Conservation (phyloP, 306 rosid species). For the Vigna trinervia region DNA sequence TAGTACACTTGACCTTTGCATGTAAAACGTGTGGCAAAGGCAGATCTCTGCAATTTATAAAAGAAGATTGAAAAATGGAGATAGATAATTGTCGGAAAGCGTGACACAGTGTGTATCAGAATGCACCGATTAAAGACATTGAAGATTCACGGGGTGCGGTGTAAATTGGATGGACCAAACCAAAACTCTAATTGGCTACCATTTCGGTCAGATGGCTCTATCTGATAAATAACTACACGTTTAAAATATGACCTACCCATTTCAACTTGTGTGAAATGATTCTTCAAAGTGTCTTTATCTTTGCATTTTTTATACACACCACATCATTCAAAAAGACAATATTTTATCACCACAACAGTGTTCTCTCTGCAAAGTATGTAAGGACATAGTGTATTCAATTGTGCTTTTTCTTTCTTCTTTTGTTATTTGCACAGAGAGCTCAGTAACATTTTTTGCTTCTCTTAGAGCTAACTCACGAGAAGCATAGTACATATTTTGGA, state of each 20-base stretch:
- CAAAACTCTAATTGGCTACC: not conserved
- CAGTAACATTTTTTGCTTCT: not conserved
- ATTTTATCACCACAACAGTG: not conserved
- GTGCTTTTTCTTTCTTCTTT: not conserved
- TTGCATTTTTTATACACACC: not conserved
- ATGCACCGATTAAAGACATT: not conserved
- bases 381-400: not conserved
- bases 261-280: not conserved
- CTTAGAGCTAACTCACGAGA: not conserved
- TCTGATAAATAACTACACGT: not conserved
- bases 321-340: not conserved
- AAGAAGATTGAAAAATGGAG: not conserved
- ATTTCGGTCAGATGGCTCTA: not conserved
- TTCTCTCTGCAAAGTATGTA: too few relatives aligned
- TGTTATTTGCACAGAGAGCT: not conserved
- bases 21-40: constrained; percentile 34
- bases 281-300: too few relatives aligned
- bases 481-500: not conserved
- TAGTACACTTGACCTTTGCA: not conserved
- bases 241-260: not conserved
- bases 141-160: not conserved
- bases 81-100: not conserved
- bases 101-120: not conserved
- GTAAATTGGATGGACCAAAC: constrained; percentile 1
- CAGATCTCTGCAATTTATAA: not conserved